Evolutionary conservation across 345 rosid species (phyloP).

Genomic region (Citrus medica): DNA sequence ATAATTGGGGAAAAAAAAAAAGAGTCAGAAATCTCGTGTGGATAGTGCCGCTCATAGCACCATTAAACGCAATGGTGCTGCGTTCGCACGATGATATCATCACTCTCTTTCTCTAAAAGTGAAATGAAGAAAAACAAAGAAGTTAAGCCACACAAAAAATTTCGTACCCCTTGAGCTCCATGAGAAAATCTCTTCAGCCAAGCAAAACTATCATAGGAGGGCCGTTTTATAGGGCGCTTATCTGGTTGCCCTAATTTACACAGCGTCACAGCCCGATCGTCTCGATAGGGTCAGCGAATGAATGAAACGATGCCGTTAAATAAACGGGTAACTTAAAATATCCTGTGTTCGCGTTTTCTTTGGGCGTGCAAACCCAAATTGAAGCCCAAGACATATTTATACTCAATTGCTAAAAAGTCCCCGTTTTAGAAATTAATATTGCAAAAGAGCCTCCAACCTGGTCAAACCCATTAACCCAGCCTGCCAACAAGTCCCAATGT

Average conservation of each 20-base stretch:
- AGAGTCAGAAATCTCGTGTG: constrained; percentile 51
- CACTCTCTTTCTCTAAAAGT: constrained; percentile 12
- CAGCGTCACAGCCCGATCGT: no score
- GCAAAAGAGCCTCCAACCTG: neutral
- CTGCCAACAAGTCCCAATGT: neutral
- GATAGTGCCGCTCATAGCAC: constrained; percentile 44
- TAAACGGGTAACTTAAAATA: no score
- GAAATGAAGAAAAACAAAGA: neutral
- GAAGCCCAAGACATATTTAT: neutral
- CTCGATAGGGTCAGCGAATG: no score
- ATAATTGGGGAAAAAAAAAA: no score
- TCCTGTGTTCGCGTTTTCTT: neutral
- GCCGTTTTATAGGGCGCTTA: no score
- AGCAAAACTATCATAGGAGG: no score
- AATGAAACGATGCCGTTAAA: neutral
- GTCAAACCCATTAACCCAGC: no score
- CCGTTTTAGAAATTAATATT: neutral
- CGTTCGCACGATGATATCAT: constrained; percentile 37
- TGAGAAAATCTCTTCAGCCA: no score
- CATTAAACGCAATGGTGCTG: constrained; percentile 13
- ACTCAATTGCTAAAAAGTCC: neutral
- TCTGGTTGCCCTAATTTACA: no score
- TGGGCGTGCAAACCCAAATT: neutral
- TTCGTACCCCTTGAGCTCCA: no score
- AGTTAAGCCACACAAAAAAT: neutral